These are phyloP conservation scores for Chytridium lagenaria DNA, from an alignment of 371 early-diverging fungal species.

Conservation along the genomic window DNA sequence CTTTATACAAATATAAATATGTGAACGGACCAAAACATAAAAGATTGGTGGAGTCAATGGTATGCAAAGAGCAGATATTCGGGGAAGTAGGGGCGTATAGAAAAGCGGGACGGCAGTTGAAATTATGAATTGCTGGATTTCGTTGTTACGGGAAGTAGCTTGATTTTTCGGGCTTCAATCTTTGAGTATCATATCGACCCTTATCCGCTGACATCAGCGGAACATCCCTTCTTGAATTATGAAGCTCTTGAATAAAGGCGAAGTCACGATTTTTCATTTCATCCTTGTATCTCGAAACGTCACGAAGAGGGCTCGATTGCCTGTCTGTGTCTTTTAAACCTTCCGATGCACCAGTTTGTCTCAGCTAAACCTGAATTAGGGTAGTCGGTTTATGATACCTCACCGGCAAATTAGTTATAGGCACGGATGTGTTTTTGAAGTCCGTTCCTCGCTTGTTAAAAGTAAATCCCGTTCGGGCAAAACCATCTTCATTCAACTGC, in stretches of 20 bases:
- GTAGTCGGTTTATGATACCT: too few relatives aligned
- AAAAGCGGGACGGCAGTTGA: too few relatives aligned
- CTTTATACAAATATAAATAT: too few relatives aligned
- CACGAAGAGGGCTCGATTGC: background rate
- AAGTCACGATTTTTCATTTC: background rate
- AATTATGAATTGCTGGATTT: background rate
- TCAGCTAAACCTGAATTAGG: too few relatives aligned
- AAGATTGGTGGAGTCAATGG: too few relatives aligned
- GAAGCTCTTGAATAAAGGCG: background rate
- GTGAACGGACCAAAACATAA: too few relatives aligned
- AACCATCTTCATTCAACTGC: slow-evolving; percentile 58
- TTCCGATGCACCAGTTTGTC: too few relatives aligned
- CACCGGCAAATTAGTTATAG: background rate
- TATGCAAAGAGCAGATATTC: too few relatives aligned
- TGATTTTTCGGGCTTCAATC: background rate
- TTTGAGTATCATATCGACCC: background rate
- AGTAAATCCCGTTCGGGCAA: background rate
- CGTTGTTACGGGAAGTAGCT: background rate
- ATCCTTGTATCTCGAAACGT: background rate
- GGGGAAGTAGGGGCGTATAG: too few relatives aligned
- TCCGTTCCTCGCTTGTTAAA: background rate
- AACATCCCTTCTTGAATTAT: background rate
- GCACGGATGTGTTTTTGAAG: background rate
- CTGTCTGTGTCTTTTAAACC: background rate
- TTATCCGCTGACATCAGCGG: background rate